Conservation (phyloP, 768 basidiomycete species). For the Chlorophyllum brunneum region DNA sequence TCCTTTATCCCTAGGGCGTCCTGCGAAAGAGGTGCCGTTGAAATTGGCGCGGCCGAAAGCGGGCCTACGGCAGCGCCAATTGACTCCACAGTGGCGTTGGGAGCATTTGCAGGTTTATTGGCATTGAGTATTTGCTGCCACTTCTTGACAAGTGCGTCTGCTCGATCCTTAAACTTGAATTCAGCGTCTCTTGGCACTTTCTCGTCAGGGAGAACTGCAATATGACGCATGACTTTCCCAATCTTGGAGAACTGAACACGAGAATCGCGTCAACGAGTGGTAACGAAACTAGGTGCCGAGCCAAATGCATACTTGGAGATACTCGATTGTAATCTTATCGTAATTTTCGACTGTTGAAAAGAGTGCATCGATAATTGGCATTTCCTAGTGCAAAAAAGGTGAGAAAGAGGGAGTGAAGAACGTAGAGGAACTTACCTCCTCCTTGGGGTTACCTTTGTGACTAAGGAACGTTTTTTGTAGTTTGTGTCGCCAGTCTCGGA, state of each 20-base stretch:
- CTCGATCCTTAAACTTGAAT: slow-evolving; percentile 68
- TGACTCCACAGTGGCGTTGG: not conserved
- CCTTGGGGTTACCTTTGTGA: slow-evolving; percentile 57
- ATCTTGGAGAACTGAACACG: slow-evolving; percentile 68
- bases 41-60: slow-evolving; percentile 7
- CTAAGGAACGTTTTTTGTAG: slow-evolving; percentile 85
- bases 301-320: slow-evolving; percentile 42
- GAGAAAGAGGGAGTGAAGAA: slow-evolving; percentile 4
- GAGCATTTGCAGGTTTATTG: slow-evolving; percentile 24
- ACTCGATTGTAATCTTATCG: slow-evolving; percentile 72
- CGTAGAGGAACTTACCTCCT: slow-evolving; percentile 45
- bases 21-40: slow-evolving; percentile 11
- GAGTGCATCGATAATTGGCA: slow-evolving; percentile 66
- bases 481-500: slow-evolving; percentile 90
- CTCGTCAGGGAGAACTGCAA: slow-evolving; percentile 49
- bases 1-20: slow-evolving; percentile 8
- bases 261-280: not conserved
- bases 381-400: slow-evolving; percentile 56
- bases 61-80: slow-evolving; percentile 6
- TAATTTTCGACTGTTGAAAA: slow-evolving; percentile 78
- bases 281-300: not conserved
- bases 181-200: slow-evolving; percentile 62
- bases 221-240: slow-evolving; percentile 87
- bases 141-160: slow-evolving; percentile 63
- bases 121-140: slow-evolving; percentile 58